Evolutionary conservation across 2,329 filamentous ascomycete genomes (phyloP), one percentile per base, ranked within the genome.

Genomic region (Ampelomyces quisqualis): DNA sequence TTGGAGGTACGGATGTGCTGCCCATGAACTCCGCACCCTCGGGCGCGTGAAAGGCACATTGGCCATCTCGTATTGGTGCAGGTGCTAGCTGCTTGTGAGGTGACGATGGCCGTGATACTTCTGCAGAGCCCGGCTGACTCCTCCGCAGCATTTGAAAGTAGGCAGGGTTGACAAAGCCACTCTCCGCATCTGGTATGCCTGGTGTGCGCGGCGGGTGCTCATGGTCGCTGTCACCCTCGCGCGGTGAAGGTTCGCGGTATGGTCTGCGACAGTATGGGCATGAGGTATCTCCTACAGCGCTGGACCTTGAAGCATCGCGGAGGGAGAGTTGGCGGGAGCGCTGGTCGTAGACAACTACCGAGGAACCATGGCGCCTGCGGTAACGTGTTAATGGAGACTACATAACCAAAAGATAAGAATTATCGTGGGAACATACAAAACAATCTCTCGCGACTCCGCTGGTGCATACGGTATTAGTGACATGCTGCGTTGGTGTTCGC

Each of bases 181-280:
- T 78, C 24, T 73, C 68, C 38, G 66, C 58, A 60, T 66, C 49
- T 55, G 63, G 53, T 45, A 59, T 45, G 5, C 51, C 49, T 33
- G 51, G 49, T 32, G 65, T 38, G 47, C 38, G 38, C 6, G 38
- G 32, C 24, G 38, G 13, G 14, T 68, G 58, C 26, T 65, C 64
- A 34, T 64, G 58, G 11, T 61, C 57, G 27, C 45, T 51, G 14
- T 65, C 62, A 34, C 69, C 60, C 2, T 58, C 58, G 27, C 60
- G 58, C 4, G 56, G 55, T 14, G 57, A 45, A 4, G 27, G 77
- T 66, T 68, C 83, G 20, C 70, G 74, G 53, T 81, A 78, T 13
- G 88, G 82, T 38, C 87, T 85, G 64, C 90, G 88, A 66, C 91
- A 96, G 60, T 89, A 88, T n/a, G 94, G 93, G 62, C 94, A 98